Evolutionary conservation across 495 filamentous ascomycete genomes (phyloP).

Genomic region (Articulospora tetracladia): DNA sequence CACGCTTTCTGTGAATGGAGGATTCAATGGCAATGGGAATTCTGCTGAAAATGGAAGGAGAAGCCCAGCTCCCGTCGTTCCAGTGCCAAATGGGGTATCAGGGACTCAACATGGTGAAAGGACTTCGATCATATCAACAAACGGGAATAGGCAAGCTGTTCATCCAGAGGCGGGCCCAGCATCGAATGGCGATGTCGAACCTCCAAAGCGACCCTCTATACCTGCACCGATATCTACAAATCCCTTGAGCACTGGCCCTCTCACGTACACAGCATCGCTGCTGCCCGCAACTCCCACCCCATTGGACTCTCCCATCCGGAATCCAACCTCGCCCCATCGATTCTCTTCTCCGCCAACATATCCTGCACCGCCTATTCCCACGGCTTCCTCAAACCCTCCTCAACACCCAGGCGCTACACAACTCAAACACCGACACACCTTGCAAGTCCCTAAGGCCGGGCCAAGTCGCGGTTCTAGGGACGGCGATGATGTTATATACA

Average conservation of each 20-base stretch:
- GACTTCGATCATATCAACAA: conserved; percentile 16
- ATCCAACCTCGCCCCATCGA: conserved; percentile 50
- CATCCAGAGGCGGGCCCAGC: conserved; percentile 31
- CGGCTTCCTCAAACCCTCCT: conserved; percentile 35
- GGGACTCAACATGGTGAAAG: conserved; percentile 20
- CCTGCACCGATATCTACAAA: conserved; percentile 23
- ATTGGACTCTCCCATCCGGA: conserved; percentile 35
- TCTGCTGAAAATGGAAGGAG: conserved; percentile 34
- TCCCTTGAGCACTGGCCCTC: conserved; percentile 23
- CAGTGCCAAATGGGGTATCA: conserved; percentile 27
- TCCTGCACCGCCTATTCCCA: conserved; percentile 47
- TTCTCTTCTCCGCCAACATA: conserved; percentile 71
- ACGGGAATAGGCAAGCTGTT: conserved; percentile 18
- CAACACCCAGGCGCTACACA: conserved; percentile 41
- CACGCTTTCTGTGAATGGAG: conserved; percentile 46
- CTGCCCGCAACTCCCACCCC: conserved; percentile 38
- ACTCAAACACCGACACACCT: conserved; percentile 80
- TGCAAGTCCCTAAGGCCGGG: conserved; percentile 72
- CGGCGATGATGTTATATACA: conserved; percentile 60
- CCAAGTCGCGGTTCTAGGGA: conserved; percentile 47
- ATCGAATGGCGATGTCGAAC: conserved; percentile 40
- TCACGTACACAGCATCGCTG: conserved; percentile 25
- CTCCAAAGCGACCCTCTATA: conserved; percentile 34
- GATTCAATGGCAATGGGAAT: conserved; percentile 28
- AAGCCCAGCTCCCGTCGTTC: conserved; percentile 10